Conservation (phyloP, 2,329 filamentous ascomycete species). For the Talaromyces atroroseus region DNA sequence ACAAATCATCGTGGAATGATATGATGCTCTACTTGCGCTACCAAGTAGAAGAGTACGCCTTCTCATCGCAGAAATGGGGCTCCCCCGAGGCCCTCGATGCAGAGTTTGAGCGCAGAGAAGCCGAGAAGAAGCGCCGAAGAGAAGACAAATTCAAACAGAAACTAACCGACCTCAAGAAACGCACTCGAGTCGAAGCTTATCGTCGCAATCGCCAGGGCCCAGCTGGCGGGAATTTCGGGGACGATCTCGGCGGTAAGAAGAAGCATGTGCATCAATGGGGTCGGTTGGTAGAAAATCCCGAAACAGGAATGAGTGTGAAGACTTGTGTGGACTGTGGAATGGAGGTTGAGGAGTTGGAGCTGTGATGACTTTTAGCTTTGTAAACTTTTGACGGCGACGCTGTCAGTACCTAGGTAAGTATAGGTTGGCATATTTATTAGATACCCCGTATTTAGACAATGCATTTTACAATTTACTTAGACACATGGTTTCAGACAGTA, state of each 20-base stretch:
- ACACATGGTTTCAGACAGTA: no score
- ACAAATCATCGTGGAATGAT: constrained; percentile 93
- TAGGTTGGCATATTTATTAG: no score
- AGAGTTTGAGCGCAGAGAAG: constrained; percentile 75
- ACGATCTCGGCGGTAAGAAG: constrained; percentile 60
- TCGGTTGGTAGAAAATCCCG: constrained; percentile 51
- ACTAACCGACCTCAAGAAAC: constrained; percentile 83
- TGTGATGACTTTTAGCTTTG: constrained; percentile 35
- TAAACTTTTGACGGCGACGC: not conserved
- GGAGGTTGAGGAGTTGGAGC: constrained; percentile 62
- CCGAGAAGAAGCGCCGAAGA: constrained; percentile 76
- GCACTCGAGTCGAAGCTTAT: constrained; percentile 86
- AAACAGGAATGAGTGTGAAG: constrained; percentile 61
- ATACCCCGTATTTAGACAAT: no score
- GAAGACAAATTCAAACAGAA: constrained; percentile 90
- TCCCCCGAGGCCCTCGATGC: constrained; percentile 76
- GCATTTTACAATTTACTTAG: no score
- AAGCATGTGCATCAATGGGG: constrained; percentile 89
- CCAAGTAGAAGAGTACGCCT: constrained; percentile 91
- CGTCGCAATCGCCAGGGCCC: constrained; percentile 59
- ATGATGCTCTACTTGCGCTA: constrained; percentile 97
- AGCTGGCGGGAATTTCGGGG: constrained; percentile 61
- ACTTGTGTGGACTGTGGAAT: constrained; percentile 62
- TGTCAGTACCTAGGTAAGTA: no score
- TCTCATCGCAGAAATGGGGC: constrained; percentile 80